These are phyloP conservation scores for Musa troglodytarum DNA, from an alignment of 176 grass and related monocot species.

Conservation along the genomic window DNA sequence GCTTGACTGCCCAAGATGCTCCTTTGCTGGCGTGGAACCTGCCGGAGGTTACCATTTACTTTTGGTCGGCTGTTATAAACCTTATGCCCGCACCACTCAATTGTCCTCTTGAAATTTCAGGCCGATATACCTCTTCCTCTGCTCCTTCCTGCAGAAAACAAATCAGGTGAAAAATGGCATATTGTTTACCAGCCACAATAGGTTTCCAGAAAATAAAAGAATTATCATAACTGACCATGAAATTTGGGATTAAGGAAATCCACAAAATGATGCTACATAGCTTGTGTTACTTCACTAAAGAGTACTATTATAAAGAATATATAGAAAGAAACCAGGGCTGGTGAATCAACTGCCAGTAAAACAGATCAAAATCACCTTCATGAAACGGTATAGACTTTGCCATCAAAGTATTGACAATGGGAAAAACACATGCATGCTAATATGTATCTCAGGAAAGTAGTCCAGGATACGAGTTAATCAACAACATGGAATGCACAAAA, in stretches of 20 bases:
- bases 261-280: not conserved
- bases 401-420: not conserved
- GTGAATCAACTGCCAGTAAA: not conserved
- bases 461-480: not conserved
- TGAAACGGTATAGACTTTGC: not conserved
- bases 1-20: slow-evolving; percentile 44
- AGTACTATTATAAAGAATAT: not conserved
- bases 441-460: not conserved
- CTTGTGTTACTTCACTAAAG: not conserved
- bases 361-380: not conserved
- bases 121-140: slow-evolving; percentile 23
- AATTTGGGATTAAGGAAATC: too few species aligned
- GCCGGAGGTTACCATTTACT: slow-evolving; percentile 35
- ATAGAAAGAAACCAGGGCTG: not conserved
- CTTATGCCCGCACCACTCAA: slow-evolving; percentile 25
- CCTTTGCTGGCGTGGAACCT: slow-evolving; percentile 41
- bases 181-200: not conserved
- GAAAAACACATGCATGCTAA: not conserved
- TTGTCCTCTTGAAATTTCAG: slow-evolving; percentile 25
- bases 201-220: not conserved
- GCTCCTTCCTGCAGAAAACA: slow-evolving; percentile 40
- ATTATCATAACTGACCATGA: not conserved
- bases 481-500: too few species aligned
- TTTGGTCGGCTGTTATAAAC: slow-evolving; percentile 39
- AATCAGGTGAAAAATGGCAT: not conserved